Base-by-base conservation (phyloP, 306 rosid genomes). In the Canavalia gladiata region DNA sequence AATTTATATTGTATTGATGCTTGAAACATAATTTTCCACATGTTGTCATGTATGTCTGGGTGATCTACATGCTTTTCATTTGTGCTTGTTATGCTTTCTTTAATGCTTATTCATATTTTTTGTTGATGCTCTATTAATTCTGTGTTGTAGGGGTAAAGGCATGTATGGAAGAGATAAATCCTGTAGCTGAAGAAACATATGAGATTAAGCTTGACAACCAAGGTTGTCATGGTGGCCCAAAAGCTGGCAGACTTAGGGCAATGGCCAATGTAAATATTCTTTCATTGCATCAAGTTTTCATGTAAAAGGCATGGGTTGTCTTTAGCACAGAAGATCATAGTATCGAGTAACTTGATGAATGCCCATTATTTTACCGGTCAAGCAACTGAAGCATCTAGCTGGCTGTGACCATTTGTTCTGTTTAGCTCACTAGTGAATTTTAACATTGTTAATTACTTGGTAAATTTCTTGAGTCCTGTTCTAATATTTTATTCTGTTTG, bases 181-280 rank as follows among this genome's bases (percentile, higher is more conserved):
- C 68, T 41, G 88, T 93, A 77, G 89, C 88, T 3, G 98, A 96
- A 83, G 97, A 89, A 64, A 90, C 89, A 18, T 96, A 84, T 78
- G 98, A 96, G 87, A 82, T 96, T 76, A 33, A 72, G 77, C 91
- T 92, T 43, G 99, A 96, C 82, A 93, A 94, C 87, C 83, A 93
- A 12, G 98, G 99, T 54, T 82, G 98, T 78, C 70, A 73, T 28
- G 87, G 90, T 86, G 97, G 97, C 85, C 95, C 99, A 8, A 93
- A 86, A 82, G 75, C 90, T 84, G 98, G 98, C 86, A 88, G 99
- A 87, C 88, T 89, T 52, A 65, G 88, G 83, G 90, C 89, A 52
- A 31, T 81, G 78, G 46, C 77, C 84, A 88, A 86, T 28, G 99
- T 96, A 88, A 87, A 83, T 74, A 41, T 34, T 67, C 39, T 81